Base-by-base conservation (phyloP, 306 rosid genomes). In the Quercus engelmannii region DNA sequence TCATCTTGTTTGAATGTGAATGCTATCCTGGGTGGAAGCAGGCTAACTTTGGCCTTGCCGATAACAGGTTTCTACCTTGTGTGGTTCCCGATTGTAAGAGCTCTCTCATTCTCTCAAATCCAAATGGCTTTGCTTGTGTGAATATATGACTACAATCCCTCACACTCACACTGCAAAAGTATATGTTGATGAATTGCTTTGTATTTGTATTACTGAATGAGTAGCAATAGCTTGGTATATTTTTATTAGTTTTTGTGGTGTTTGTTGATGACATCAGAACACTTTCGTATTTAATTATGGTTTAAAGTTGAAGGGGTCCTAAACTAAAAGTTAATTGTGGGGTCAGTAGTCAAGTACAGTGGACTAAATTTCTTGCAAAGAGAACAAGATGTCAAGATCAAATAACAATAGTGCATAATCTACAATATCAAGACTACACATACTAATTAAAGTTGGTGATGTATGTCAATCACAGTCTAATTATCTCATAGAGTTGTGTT, bases 21-120 rank as follows among this genome's bases (percentile, higher is more conserved):
- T 93, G 99, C 76, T 83, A 86, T 12, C 76, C 87, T 25, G 98
- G 97, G 75, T 93, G 99, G 99, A 90, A 85, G 85, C 90, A 83
- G 78, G 25, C 84, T 59, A 64, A 58, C 75, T 83, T 78, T 82
- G 64, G 76, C n/a, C 52, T 71, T 64, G 81, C 80, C 58, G 69
- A 79, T 23, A 11, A 46, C 54, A 89, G 84, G 77, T 95, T 90
- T 86, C 91, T 95, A 20, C 99, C 98, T 76, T 95, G 98, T 80
- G 87, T 90, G 7, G 74, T 91, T 80, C 99, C 99, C 79, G 80
- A 93, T 54, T 95, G 99, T 91, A 82, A 87, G 87, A 31, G 26
- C 59, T 71, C 67, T 9, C 14, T 52, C 61, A 31, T 69, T 81
- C 58, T 67, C 55, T 8, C 69, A 18, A 65, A 17, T 31, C 11